Conservation (phyloP, 768 basidiomycete species). For the Gloeopeniophorella convolvens region DNA sequence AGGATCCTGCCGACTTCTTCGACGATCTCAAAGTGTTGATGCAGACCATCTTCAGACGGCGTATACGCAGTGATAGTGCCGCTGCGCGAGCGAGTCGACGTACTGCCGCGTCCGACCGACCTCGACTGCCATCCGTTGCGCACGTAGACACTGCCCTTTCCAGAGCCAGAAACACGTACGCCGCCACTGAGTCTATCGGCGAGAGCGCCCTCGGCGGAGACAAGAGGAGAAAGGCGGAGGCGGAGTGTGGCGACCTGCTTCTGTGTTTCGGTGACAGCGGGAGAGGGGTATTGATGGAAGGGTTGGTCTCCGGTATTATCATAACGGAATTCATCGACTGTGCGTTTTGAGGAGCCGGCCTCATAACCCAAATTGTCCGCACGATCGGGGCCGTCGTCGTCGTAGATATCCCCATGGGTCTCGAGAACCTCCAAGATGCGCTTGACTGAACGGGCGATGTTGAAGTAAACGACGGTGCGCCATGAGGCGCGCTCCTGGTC, state of each 20-base stretch:
- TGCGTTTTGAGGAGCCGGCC: conserved; percentile 4
- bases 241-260: conserved; percentile 35
- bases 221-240: conserved; percentile 50
- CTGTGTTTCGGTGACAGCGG: conserved; percentile 11
- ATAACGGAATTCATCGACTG: conserved; percentile 3
- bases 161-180: conserved; percentile 65
- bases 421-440: conserved; percentile 30
- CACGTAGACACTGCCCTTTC: conserved; percentile 68
- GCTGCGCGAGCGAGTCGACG: conserved; percentile 23
- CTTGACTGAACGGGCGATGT: conserved; percentile 45
- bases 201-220: conserved; percentile 54
- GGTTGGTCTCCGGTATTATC: background rate
- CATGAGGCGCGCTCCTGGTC: conserved; percentile 69
- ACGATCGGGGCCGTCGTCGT: conserved; percentile 4
- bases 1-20: conserved; percentile 35
- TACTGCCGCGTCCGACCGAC: conserved; percentile 36
- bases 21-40: no score
- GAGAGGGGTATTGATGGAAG: conserved; percentile 1
- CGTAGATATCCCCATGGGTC: conserved; percentile 23
- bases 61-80: background rate
- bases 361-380: conserved; percentile 1
- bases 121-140: conserved; percentile 78
- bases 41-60: no score
- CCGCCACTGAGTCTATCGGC: conserved; percentile 72
- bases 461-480: conserved; percentile 78